Evolutionary conservation across 345 rosid species (phyloP).

Genomic region (Populus alba): DNA sequence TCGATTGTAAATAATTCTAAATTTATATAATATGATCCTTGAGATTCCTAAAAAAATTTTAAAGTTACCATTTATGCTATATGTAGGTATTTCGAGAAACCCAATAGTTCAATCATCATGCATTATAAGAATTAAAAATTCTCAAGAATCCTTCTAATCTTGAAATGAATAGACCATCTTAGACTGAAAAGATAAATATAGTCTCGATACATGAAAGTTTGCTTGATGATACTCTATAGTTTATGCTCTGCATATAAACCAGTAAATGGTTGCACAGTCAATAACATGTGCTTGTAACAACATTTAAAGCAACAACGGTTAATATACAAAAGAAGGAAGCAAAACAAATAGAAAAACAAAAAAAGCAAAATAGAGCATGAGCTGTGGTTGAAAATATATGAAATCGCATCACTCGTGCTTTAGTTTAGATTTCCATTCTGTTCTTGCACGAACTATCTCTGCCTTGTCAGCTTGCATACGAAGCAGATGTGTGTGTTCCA

Average conservation of each 20-base stretch:
- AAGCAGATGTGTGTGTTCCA: conserved; percentile 49
- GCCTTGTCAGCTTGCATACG: conserved; percentile 51
- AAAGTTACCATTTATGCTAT: rapidly evolving
- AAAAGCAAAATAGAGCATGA: neutral
- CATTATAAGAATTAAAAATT: too few species aligned
- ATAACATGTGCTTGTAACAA: neutral
- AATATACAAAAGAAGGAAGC: neutral
- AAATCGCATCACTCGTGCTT: conserved; percentile 1
- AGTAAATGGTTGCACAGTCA: neutral
- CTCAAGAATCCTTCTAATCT: too few species aligned
- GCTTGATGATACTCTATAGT: neutral
- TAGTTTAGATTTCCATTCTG: conserved; percentile 50
- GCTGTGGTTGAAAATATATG: neutral
- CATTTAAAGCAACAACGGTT: neutral
- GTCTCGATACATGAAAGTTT: too few species aligned
- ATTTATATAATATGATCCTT: too few species aligned
- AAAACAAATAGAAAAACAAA: neutral
- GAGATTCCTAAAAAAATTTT: too few species aligned
- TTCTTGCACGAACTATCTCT: conserved; percentile 53
- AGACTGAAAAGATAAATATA: too few species aligned
- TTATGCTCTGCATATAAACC: neutral
- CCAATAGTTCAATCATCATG: too few species aligned
- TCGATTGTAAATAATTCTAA: rapidly evolving
- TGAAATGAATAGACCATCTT: too few species aligned
- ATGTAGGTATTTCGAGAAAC: too few species aligned